Percentiles rank a stretch among this genome's conserved stretches.
phyloP scores from a whole-genome alignment of 2,329 filamentous ascomycete genomes.

The Colletotrichum tabaci region DNA sequence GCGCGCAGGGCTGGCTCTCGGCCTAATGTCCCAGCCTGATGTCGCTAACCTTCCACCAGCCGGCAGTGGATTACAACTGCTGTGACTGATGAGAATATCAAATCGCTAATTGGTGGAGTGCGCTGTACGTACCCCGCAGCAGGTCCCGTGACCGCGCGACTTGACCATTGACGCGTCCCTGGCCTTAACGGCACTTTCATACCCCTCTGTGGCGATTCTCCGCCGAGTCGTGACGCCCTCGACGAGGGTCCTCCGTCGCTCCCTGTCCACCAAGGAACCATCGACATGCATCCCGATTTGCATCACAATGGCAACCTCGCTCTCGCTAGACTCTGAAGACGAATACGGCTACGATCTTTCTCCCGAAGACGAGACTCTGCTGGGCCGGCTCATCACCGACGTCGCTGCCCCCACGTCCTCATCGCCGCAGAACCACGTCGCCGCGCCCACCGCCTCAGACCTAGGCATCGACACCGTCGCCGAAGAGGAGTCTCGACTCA shows the following conservation, averaged over 20 bases:
- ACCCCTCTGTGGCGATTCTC: slow-evolving; percentile 28
- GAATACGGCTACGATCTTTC: slow-evolving; percentile 65
- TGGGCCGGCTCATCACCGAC: slow-evolving; percentile 53
- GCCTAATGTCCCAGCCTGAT: neutral
- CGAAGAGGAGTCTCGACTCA: slow-evolving; percentile 22
- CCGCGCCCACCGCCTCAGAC: slow-evolving; percentile 6
- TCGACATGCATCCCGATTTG: slow-evolving; percentile 14
- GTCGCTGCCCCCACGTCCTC: neutral
- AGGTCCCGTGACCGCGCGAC: slow-evolving; percentile 8
- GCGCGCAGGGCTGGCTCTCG: too few species aligned
- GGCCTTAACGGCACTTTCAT: neutral
- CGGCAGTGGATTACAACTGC: neutral
- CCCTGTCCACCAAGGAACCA: neutral
- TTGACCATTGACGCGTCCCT: slow-evolving; percentile 3
- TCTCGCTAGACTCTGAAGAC: slow-evolving; percentile 53
- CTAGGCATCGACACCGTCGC: slow-evolving; percentile 33
- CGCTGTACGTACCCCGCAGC: neutral
- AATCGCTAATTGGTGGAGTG: neutral
- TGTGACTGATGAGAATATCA: neutral
- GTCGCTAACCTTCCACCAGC: neutral
- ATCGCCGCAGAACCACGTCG: neutral
- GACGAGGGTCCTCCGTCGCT: neutral
- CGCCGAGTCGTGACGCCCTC: slow-evolving; percentile 33
- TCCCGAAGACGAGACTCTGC: slow-evolving; percentile 61
- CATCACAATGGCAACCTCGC: slow-evolving; percentile 31